Evolutionary conservation across 2,329 filamentous ascomycete genomes (phyloP).

Genomic region (Trichoderma atroviride): DNA sequence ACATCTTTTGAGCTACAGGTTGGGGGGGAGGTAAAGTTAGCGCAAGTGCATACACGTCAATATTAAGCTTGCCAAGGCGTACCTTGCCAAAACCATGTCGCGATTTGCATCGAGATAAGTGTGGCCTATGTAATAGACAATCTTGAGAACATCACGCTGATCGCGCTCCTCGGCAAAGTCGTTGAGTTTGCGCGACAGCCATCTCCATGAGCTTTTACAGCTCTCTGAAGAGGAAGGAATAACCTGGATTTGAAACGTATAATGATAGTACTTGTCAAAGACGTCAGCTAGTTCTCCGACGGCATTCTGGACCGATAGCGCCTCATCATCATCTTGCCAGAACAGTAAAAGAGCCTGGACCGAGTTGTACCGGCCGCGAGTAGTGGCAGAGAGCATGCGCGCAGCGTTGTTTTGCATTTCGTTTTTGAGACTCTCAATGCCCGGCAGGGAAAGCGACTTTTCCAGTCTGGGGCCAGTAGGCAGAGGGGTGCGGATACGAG

Average conservation of each 20-base stretch:
- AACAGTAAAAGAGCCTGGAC: constrained; percentile 57
- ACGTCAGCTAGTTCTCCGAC: constrained; percentile 54
- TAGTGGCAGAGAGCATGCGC: constrained; percentile 53
- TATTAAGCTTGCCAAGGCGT: neutral
- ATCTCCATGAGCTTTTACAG: constrained; percentile 55
- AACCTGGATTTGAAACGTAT: constrained; percentile 49
- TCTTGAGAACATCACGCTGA: constrained; percentile 59
- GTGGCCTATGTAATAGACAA: constrained; percentile 61
- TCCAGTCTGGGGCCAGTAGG: constrained; percentile 60
- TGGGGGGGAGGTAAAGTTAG: neutral
- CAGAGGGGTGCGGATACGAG: constrained; percentile 58
- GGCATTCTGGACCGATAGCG: constrained; percentile 43
- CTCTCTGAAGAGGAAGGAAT: constrained; percentile 55
- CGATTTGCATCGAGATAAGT: constrained; percentile 58
- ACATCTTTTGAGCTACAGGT: constrained; percentile 50
- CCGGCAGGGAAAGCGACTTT: constrained; percentile 52
- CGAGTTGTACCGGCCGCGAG: constrained; percentile 56
- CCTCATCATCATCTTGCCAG: constrained; percentile 59
- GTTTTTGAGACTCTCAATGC: constrained; percentile 54
- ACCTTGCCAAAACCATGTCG: constrained; percentile 63
- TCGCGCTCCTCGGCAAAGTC: constrained; percentile 58
- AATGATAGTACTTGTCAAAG: constrained; percentile 56
- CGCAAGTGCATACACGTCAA: neutral
- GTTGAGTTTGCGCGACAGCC: constrained; percentile 55
- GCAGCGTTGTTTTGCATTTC: constrained; percentile 56